Conservation (phyloP, 768 basidiomycete genomes). For the Auriculariales sp. region DNA sequence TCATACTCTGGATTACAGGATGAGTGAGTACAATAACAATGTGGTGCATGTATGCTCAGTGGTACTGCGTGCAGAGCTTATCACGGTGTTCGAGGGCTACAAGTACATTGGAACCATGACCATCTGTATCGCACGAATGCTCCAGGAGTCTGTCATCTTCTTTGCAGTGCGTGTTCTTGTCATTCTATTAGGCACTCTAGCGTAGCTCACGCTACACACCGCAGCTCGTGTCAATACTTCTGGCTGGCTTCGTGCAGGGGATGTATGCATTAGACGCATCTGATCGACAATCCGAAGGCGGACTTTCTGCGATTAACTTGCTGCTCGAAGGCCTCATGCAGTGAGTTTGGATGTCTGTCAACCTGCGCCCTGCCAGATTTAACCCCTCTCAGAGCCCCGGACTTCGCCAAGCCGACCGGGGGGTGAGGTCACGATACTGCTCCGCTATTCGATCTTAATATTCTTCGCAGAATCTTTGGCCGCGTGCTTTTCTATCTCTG, state of each 20-base stretch:
- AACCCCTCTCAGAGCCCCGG: conserved; percentile 33
- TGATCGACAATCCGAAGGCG: conserved; percentile 54
- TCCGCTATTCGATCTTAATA: no score
- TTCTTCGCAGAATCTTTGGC: conserved; percentile 25
- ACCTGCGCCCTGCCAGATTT: neutral
- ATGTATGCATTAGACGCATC: conserved; percentile 85
- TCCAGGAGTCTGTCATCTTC: conserved; percentile 84
- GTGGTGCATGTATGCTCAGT: no score
- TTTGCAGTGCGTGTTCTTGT: conserved; percentile 59
- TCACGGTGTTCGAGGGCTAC: conserved; percentile 70
- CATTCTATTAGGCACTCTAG: no score
- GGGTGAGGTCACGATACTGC: conserved; percentile 32
- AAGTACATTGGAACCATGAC: conserved; percentile 91
- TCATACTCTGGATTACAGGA: no score
- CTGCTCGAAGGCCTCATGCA: conserved; percentile 70
- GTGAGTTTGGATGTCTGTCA: conserved; percentile 26
- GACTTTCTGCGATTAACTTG: conserved; percentile 38
- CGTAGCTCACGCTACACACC: no score
- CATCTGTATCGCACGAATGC: conserved; percentile 84
- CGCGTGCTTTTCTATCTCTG: conserved; percentile 70
- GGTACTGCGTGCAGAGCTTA: conserved; percentile 58
- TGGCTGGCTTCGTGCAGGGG: conserved; percentile 73
- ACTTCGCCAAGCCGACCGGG: conserved; percentile 41
- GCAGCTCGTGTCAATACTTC: conserved; percentile 69
- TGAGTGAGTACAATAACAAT: no score